Percentiles rank a stretch among this genome's conserved stretches.
phyloP scores from a whole-genome alignment of 176 grass and related monocot species.

The Saccharum spontaneum region DNA sequence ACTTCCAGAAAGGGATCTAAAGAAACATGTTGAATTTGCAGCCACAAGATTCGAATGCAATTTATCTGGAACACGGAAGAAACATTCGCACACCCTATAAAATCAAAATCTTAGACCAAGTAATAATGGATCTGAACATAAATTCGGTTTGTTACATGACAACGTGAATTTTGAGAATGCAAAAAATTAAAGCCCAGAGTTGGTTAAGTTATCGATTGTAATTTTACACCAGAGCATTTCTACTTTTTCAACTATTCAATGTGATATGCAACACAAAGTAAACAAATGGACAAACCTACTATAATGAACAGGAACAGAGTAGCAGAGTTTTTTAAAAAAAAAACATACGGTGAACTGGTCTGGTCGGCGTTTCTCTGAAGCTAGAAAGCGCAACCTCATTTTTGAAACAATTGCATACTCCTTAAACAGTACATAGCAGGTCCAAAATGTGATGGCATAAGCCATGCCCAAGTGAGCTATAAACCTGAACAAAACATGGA shows the following conservation, averaged over 20 bases:
- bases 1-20: neutral
- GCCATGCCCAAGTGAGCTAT: slow-evolving; percentile 73
- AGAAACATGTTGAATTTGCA: slow-evolving; percentile 16
- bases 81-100: neutral
- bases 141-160: neutral
- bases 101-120: neutral
- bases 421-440: slow-evolving; percentile 74
- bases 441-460: slow-evolving; percentile 97
- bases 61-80: neutral
- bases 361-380: slow-evolving; percentile 80
- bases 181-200: neutral
- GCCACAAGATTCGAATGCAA: neutral
- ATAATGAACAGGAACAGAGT: slow-evolving; percentile 11
- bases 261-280: neutral
- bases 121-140: neutral
- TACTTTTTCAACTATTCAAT: slow-evolving; percentile 9
- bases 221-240: neutral
- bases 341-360: slow-evolving; percentile 89
- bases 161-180: neutral
- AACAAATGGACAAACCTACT: slow-evolving; percentile 9
- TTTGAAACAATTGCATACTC: slow-evolving; percentile 79
- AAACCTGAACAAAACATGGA: slow-evolving; percentile 59
- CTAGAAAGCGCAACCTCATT: slow-evolving; percentile 91
- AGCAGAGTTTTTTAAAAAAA: slow-evolving; percentile 25
- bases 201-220: neutral